phyloP scores from a whole-genome alignment of 805 yeast genomes.

The Saccharomycopsis oosterbeekiorum region DNA sequence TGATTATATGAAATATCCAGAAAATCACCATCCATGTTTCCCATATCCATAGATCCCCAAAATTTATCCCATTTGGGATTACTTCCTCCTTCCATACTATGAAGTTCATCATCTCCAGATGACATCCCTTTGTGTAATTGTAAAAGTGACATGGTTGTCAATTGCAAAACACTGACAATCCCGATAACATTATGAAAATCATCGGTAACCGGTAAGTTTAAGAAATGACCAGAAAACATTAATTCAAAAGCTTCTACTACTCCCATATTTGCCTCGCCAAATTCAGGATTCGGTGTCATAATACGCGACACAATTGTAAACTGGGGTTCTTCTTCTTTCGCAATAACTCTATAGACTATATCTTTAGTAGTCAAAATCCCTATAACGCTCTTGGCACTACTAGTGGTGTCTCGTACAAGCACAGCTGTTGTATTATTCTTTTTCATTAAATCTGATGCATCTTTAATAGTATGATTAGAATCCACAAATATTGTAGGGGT shows the following conservation, averaged over 20 bases:
- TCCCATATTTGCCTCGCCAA: slow-evolving; percentile 31
- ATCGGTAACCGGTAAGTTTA: slow-evolving; percentile 34
- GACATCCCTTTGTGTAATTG: slow-evolving; percentile 26
- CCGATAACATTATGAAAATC: slow-evolving; percentile 28
- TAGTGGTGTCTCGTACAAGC: slow-evolving; percentile 29
- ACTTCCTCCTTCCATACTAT: slow-evolving; percentile 19
- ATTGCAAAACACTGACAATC: slow-evolving; percentile 34
- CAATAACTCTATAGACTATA: slow-evolving; percentile 32
- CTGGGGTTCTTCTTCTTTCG: slow-evolving; percentile 28
- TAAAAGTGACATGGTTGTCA: slow-evolving; percentile 32
- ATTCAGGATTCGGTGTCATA: slow-evolving; percentile 38
- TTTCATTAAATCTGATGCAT: slow-evolving; percentile 33
- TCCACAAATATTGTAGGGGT: slow-evolving; percentile 29
- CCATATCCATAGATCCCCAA: slow-evolving; percentile 26
- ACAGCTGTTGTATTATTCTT: slow-evolving; percentile 33
- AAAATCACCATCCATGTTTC: slow-evolving; percentile 19
- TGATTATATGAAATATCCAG: not conserved
- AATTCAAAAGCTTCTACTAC: slow-evolving; percentile 35
- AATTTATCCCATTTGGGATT: slow-evolving; percentile 25
- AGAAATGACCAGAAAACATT: slow-evolving; percentile 38
- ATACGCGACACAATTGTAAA: slow-evolving; percentile 33
- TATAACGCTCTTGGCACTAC: slow-evolving; percentile 28
- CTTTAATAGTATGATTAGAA: slow-evolving; percentile 28
- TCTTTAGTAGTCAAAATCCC: slow-evolving; percentile 40
- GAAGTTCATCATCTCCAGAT: slow-evolving; percentile 9